Evolutionary conservation across 352 stramenopile species (phyloP), one percentile per base, ranked within the genome.

Genomic region (Aphanomyces astaci): DNA sequence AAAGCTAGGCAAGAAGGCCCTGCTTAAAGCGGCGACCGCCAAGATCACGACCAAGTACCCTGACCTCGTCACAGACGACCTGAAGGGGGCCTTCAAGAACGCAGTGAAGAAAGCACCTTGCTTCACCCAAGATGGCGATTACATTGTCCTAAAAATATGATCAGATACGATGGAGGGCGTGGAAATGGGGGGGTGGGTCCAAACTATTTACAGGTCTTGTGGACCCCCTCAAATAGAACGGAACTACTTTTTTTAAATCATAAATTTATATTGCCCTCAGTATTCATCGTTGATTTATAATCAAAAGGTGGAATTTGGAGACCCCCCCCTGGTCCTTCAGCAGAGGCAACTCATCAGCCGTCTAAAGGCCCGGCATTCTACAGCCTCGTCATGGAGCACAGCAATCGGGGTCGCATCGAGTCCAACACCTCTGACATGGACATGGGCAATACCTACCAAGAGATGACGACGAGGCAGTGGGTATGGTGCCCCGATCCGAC

Each of bases 71-170:
- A 22, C 30, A 25, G 64, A 87, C 89, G 75, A 88, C 55, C 72
- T 88, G 15, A 83, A 80, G 72, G 86, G 83, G 55, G 76, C 86
- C 72, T 82, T 89, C 52, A 83, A 88, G 52, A 72, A 72, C 15
- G 76, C 72, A 19, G 9, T 27, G 10, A 59, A 56, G 27, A 68
- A 68, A 28, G 27, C 48, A 1, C 17, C 28, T 15, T 13, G 31
- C 43, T 51, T 68, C 7, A 32, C 15, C 2, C 62, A 45, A 5
- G 62, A 68, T 27, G 62, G 62, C 51, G 62, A 68, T 27, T 68
- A 68, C 48, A 60, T 52, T 43, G 62, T 68, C 22, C 27, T 68
- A 1, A 43, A 68, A 15, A 22, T 22, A 45, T 51, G 55, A 27
- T 48, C 39, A 33, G n/a, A 45, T 52, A 15, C 56, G 56, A 24